A percentile compares a stretch with the other conserved stretches of the same genome.
Conservation (phyloP, 1,284 basidiomycete species). For the Heimioporus retisporus region DNA sequence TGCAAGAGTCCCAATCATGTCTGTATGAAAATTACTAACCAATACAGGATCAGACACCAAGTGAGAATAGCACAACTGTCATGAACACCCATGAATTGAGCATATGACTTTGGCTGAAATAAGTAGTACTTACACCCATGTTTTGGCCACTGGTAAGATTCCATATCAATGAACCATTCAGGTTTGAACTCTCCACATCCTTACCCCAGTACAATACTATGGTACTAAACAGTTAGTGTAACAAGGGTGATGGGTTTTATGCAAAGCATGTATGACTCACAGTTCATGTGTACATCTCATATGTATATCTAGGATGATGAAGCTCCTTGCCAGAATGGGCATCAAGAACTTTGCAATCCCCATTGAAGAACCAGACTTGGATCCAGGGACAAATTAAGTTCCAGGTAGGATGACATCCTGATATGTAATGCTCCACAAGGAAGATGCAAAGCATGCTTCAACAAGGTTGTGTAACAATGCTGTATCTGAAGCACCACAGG, state of each 20-base stretch:
- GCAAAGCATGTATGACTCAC: slow-evolving; percentile 30
- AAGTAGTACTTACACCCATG: slow-evolving; percentile 34
- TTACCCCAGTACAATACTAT: slow-evolving; percentile 53
- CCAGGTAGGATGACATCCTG: slow-evolving; percentile 47
- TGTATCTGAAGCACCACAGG: slow-evolving; percentile 41
- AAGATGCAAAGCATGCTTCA: slow-evolving; percentile 55
- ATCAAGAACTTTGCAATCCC: slow-evolving; percentile 46
- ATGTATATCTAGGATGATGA: slow-evolving; percentile 52
- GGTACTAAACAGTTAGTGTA: background rate
- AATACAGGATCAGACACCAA: slow-evolving; percentile 52
- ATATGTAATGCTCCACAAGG: slow-evolving; percentile 50
- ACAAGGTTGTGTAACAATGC: slow-evolving; percentile 56
- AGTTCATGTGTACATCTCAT: slow-evolving; percentile 49
- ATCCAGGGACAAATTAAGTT: slow-evolving; percentile 43
- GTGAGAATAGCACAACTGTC: slow-evolving; percentile 50
- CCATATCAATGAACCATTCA: slow-evolving; percentile 59
- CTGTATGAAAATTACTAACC: slow-evolving; percentile 47
- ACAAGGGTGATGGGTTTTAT: background rate
- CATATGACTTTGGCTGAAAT: background rate
- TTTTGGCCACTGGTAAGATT: slow-evolving; percentile 49
- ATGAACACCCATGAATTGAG: slow-evolving; percentile 1
- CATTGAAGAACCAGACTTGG: slow-evolving; percentile 35
- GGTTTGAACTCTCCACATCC: slow-evolving; percentile 54
- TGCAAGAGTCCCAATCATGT: slow-evolving; percentile 41
- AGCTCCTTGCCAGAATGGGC: slow-evolving; percentile 50